Evolutionary conservation across 768 basidiomycete species (phyloP), one percentile per base, ranked within the genome.

Genomic region (Mycena belliarum): DNA sequence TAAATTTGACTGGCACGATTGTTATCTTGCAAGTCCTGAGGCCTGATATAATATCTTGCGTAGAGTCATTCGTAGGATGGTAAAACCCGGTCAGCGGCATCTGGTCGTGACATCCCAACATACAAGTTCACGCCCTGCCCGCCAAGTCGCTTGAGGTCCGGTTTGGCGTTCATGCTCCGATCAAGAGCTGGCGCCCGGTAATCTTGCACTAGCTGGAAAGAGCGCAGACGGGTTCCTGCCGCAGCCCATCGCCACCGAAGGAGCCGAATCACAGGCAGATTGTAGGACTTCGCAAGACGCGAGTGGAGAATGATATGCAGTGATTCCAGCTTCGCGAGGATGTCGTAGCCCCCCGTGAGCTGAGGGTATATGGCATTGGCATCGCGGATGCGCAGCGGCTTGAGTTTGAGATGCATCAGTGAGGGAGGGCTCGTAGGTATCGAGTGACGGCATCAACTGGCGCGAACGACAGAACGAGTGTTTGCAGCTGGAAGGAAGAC

Each of bases 241-340:
- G 25, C 32, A 14, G 23, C 48, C 43, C 55, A 45, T 37, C 55
- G 32, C 48, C 48, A 50, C 24, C 24, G 11, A 10, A 57, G 55
- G 25, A 57, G 32, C 1, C 38, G 25, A 23, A 43, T 33, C 21
- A 57, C 9, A 21, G 12, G 21, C 7, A 41, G 6, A 3, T 14
- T 10, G 2, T 20, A 20, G 28, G n/a, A 20, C 15, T n/a, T 35
- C 16, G 35, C 35, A 35, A 9, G 10, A 16, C 35, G 18, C 3
- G 2, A 2, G 2, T 11, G 10, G 20, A 41, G n/a, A n/a, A 28
- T n/a, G 16, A 47, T 3, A 14, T 57, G 48, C 8, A 49, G 12
- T 23, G 47, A 42, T 56, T 57, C 56, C 20, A 57, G 14, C 14
- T n/a, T 57, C 5, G 55, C 48, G n/a, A 57, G 49, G 20, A 57